These are phyloP conservation scores for Wickerhamiella sergipiensis DNA, from an alignment of 805 yeast species.

Conservation along the genomic window DNA sequence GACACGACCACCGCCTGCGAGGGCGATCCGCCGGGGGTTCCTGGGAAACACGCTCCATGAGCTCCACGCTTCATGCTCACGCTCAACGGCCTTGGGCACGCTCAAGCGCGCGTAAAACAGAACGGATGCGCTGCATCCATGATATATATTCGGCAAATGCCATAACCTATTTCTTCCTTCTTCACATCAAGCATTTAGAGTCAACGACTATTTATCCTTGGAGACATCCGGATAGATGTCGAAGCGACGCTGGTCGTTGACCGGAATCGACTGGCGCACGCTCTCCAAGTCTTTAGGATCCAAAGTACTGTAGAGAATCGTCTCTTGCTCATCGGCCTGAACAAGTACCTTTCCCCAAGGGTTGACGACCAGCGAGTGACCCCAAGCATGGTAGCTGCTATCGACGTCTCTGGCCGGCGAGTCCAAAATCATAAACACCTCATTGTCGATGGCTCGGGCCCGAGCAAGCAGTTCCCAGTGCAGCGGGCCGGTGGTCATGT, in stretches of 20 bases:
- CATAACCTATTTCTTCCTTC: not conserved
- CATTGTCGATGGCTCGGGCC: slow-evolving; percentile 82
- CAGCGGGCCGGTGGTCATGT: slow-evolving; percentile 79
- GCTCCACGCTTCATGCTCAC: not conserved
- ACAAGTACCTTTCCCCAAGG: slow-evolving; percentile 78
- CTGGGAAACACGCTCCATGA: not conserved
- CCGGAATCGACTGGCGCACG: slow-evolving; percentile 56
- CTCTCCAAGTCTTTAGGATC: slow-evolving; percentile 44
- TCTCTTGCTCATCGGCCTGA: slow-evolving; percentile 72
- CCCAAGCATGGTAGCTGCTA: slow-evolving; percentile 69
- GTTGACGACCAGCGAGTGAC: slow-evolving; percentile 71
- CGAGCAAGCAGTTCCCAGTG: slow-evolving; percentile 77
- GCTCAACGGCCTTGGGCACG: no score
- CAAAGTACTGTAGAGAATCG: slow-evolving; percentile 58
- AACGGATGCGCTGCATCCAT: no score
- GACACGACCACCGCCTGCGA: not conserved
- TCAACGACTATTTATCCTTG: slow-evolving; percentile 2
- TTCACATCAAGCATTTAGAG: not conserved
- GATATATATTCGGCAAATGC: no score
- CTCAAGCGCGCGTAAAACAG: no score
- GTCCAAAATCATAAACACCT: slow-evolving; percentile 71
- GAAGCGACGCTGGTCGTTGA: slow-evolving; percentile 55
- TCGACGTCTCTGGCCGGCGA: slow-evolving; percentile 63
- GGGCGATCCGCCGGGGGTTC: not conserved
- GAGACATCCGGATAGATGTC: slow-evolving; percentile 42